phyloP scores from a whole-genome alignment of 768 basidiomycete species.

The Hortiboletus campestris region DNA sequence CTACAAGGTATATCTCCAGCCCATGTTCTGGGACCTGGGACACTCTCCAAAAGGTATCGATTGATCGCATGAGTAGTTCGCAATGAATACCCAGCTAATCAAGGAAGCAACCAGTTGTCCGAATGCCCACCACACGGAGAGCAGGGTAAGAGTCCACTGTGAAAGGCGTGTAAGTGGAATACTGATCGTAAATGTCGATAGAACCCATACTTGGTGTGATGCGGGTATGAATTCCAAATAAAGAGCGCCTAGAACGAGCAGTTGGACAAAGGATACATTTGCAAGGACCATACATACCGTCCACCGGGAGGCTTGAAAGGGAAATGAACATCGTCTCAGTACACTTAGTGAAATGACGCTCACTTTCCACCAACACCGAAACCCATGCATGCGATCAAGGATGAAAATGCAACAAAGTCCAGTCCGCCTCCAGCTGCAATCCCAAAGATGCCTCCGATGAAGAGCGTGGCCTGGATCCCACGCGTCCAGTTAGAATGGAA shows the following conservation, averaged over 20 bases:
- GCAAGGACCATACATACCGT: conserved; percentile 35
- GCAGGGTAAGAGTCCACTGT: conserved; percentile 52
- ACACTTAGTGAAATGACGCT: conserved; percentile 19
- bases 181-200: neutral
- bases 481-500: neutral
- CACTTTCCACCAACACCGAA: conserved; percentile 54
- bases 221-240: conserved; percentile 45
- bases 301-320: conserved; percentile 40
- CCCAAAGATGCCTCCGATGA: conserved; percentile 47
- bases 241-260: conserved; percentile 36
- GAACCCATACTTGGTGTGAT: conserved; percentile 34
- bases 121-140: conserved; percentile 54
- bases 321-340: conserved; percentile 20
- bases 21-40: conserved; percentile 49
- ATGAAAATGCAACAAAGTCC: conserved; percentile 46
- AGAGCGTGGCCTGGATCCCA: conserved; percentile 30
- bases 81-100: conserved; percentile 56
- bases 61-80: conserved; percentile 50
- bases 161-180: neutral
- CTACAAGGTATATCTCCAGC: conserved; percentile 58
- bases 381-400: conserved; percentile 45
- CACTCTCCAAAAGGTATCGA: conserved; percentile 39
- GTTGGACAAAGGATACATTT: neutral
- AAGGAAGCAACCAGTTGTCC: conserved; percentile 50
- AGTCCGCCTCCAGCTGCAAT: conserved; percentile 46